Base-by-base conservation (phyloP, 371 early-diverging fungal species). In the Rhizopus stolonifer region DNA sequence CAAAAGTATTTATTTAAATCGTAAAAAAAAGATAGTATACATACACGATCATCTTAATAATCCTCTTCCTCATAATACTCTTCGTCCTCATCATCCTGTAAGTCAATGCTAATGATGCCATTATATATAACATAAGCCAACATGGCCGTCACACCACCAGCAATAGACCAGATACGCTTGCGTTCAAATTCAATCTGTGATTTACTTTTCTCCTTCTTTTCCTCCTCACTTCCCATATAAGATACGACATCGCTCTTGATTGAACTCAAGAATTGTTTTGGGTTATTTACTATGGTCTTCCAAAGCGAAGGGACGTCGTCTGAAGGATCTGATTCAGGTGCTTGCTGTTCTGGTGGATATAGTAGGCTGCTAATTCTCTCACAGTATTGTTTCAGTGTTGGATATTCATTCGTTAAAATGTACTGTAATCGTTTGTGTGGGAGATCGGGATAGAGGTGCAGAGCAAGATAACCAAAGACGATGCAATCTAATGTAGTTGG, bases 401-500 rank as follows among this genome's bases (percentile, higher is more conserved):
- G 85, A 56, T 79, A 89, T 55, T 85, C 80, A 23, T 57, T 60
- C 2, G 21, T 65, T 7, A 89, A 58, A 23, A 86, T 82, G 45
- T 69, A 70, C 31, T 76, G 81, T 47, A 90, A 72, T 8, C 82
- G 77, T 46, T 76, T 70, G 46, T 86, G 82, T 2, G 88, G 78
- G 32, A 90, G 65, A 14, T 84, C 74, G 8, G 87, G 80, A 48
- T 82, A 86, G 26, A 83, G 52, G 31, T 86, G 82, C 36, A 83
- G 64, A 5, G 87, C 74, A 10, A 90, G 69, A 49, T 87, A 77
- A 3, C 88, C 90, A 63, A 85, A 90, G 9, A 73, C 81, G 32
- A 88, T 68, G 11, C 84, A 80, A 53, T 90, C 91, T 21, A 90
- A 57, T 4, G 81, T 77, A 6, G 82, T 71, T 3, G 88, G 78